These are phyloP conservation scores for Protomyces inundatus DNA, from an alignment of 1,139 yeast species.

Conservation along the genomic window DNA sequence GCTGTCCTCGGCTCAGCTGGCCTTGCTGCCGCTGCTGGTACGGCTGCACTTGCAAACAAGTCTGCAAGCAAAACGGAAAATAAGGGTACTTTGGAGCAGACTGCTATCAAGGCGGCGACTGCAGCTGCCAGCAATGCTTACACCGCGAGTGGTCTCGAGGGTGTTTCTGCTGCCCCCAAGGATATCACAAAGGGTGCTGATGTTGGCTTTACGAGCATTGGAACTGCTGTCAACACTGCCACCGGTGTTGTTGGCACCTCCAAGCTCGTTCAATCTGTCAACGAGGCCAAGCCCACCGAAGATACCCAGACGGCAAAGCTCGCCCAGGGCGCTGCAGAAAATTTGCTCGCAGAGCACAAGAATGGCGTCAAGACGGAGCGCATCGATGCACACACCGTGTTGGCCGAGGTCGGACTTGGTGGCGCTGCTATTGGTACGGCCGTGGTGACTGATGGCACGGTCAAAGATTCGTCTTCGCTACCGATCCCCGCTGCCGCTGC, in stretches of 20 bases:
- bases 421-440: conserved; percentile 24
- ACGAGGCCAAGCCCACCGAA: conserved; percentile 5
- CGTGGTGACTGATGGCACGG: conserved; percentile 18
- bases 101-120: conserved; percentile 23
- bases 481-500: conserved; percentile 22
- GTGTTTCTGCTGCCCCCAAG: not conserved
- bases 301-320: conserved; percentile 22
- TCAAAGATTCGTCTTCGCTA: not conserved
- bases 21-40: conserved; percentile 8
- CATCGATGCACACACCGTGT: conserved; percentile 18
- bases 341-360: conserved; percentile 4
- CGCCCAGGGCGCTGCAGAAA: conserved; percentile 6
- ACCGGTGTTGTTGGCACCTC: conserved; percentile 23
- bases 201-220: conserved; percentile 17
- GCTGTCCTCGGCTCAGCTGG: conserved; percentile 5
- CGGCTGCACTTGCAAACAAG: not conserved
- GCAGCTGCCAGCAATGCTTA: conserved; percentile 23
- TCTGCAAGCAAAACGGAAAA: not conserved
- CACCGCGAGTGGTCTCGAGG: conserved; percentile 15
- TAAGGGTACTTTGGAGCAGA: conserved; percentile 9
- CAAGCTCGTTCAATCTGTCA: conserved; percentile 8
- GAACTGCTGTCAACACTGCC: conserved; percentile 20
- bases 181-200: conserved; percentile 2
- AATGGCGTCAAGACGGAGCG: conserved; percentile 23
- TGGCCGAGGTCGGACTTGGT: conserved; percentile 23